Conservation (phyloP, 73 alveolate species). For the Paramecium caudatum region DNA sequence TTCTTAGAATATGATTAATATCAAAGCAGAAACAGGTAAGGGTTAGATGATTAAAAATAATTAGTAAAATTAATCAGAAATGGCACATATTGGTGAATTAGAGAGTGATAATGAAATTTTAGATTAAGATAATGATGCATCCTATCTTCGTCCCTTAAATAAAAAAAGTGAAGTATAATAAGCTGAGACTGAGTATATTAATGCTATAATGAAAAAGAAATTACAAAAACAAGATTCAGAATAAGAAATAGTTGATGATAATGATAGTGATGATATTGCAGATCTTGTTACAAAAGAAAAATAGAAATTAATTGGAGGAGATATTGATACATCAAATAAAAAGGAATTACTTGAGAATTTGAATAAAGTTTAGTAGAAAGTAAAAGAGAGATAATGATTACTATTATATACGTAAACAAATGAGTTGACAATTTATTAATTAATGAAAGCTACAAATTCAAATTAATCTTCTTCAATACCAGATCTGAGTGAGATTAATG, state of each 20-base stretch:
- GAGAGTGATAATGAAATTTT: slow-evolving; percentile 53
- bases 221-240: not conserved
- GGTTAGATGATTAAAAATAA: not conserved
- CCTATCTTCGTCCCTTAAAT: slow-evolving; percentile 7
- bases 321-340: no score
- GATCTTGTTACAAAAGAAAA: not conserved
- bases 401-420: not conserved
- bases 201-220: slow-evolving; percentile 18
- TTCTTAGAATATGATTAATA: not conserved
- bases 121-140: not conserved
- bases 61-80: slow-evolving; percentile 8
- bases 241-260: not conserved
- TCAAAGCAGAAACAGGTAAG: not conserved
- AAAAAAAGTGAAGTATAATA: slow-evolving; percentile 9
- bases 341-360: slow-evolving; percentile 3
- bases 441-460: slow-evolving; percentile 58
- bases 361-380: not conserved
- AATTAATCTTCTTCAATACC: slow-evolving; percentile 35
- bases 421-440: not conserved
- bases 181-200: not conserved
- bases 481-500: slow-evolving; percentile 73
- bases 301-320: not conserved
- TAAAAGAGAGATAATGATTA: not conserved
- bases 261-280: not conserved
- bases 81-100: slow-evolving; percentile 21